Evolutionary conservation across 2,329 filamentous ascomycete species (phyloP).

Genomic region (Alternaria sp.): DNA sequence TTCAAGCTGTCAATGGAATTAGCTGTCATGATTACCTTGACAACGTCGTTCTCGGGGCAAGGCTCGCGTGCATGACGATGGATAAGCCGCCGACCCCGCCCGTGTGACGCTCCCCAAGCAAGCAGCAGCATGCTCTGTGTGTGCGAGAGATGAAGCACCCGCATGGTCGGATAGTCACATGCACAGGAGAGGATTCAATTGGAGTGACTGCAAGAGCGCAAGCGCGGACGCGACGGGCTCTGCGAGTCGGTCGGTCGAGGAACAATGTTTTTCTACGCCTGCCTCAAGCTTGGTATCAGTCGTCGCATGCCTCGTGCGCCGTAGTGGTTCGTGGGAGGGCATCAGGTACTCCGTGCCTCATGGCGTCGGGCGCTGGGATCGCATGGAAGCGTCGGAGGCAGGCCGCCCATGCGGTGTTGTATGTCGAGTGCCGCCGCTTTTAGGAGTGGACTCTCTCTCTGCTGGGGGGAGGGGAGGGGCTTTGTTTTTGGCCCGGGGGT

Average conservation of each 20-base stretch:
- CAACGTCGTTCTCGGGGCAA: not conserved
- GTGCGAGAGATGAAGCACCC: slow-evolving; percentile 6
- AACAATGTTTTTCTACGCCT: slow-evolving; percentile 4
- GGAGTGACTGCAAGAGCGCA: not conserved
- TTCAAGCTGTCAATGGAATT: not conserved
- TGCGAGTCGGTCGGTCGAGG: too few species aligned
- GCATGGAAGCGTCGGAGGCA: slow-evolving; percentile 22
- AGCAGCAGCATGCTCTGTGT: not conserved
- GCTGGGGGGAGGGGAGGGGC: not conserved
- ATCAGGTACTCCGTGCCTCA: slow-evolving; percentile 24
- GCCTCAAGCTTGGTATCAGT: slow-evolving; percentile 6
- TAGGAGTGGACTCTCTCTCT: not conserved
- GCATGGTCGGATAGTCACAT: slow-evolving; percentile 21
- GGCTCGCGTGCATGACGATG: not conserved
- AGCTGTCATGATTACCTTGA: slow-evolving; percentile 1
- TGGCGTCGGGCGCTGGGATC: slow-evolving; percentile 25
- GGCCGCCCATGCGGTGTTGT: slow-evolving; percentile 16
- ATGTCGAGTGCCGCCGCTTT: slow-evolving; percentile 25
- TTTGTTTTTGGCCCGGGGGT: slow-evolving; percentile 6
- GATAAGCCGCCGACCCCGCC: slow-evolving; percentile 12
- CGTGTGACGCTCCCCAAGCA: not conserved
- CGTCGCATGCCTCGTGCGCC: slow-evolving; percentile 14
- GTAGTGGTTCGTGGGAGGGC: slow-evolving; percentile 21
- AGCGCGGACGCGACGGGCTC: slow-evolving; percentile 3
- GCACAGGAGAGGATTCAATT: slow-evolving; percentile 1